Evolutionary conservation across 768 basidiomycete genomes (phyloP).

Genomic region (Suillus americanus): DNA sequence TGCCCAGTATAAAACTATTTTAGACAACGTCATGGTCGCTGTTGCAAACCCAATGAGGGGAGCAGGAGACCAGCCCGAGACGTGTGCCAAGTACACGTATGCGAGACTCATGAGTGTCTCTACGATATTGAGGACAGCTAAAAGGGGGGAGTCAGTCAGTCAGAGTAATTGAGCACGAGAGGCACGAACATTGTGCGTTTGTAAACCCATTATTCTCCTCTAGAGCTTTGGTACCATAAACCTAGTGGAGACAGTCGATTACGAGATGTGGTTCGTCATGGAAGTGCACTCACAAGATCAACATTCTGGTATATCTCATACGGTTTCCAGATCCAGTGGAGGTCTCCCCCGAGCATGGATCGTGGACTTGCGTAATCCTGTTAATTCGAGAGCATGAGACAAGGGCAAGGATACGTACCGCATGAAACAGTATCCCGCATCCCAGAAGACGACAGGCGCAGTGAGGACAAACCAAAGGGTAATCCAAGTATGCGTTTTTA

Average conservation of each 20-base stretch:
- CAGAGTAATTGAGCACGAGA: background rate
- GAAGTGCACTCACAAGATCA: constrained; percentile 34
- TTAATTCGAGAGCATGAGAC: background rate
- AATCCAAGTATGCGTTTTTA: constrained; percentile 56
- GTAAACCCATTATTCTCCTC: constrained; percentile 74
- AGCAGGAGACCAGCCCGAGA: constrained; percentile 59
- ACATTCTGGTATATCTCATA: constrained; percentile 79
- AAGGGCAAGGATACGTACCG: constrained; percentile 48
- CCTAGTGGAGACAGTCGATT: constrained; percentile 33
- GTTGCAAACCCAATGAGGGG: constrained; percentile 73
- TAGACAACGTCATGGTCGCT: constrained; percentile 77
- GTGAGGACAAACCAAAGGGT: constrained; percentile 66
- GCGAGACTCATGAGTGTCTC: constrained; percentile 71
- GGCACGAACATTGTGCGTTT: constrained; percentile 73
- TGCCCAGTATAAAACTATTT: constrained; percentile 80
- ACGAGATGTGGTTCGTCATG: constrained; percentile 31
- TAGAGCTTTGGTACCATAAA: constrained; percentile 74
- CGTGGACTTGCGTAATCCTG: constrained; percentile 56
- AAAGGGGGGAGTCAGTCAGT: background rate
- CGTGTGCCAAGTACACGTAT: constrained; percentile 77
- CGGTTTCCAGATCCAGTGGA: constrained; percentile 91
- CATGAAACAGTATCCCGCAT: constrained; percentile 79
- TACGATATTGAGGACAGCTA: constrained; percentile 76
- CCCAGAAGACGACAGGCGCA: constrained; percentile 64
- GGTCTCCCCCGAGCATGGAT: constrained; percentile 84